Evolutionary conservation across 208 protist species (phyloP), one percentile per base, ranked within the genome.

Genomic region (Crithidia fasciculata): DNA sequence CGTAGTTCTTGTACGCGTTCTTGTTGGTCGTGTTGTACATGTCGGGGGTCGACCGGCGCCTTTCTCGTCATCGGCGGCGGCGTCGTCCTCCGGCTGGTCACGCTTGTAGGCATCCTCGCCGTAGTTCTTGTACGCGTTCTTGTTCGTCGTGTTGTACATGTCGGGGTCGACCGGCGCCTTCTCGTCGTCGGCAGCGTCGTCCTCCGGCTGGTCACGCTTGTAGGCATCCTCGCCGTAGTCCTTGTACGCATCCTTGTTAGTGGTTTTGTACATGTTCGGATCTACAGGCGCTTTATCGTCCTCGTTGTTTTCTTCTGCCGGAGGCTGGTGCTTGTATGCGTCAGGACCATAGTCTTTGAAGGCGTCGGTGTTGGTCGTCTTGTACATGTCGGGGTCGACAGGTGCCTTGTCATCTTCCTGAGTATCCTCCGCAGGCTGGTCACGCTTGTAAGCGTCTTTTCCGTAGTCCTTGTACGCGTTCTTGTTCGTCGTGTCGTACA

Each of bases 121-220:
- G 63, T 81, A 80, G n/a, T 69, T 6, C 70, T 76, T 83, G 62
- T 83, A 89, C 43, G 47, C 74, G 28, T 89, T 79, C 54, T 77
- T 55, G 49, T 76, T 76, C 9, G 82, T 88, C 2, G 78, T 88
- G 57, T 78, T 85, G 88, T 84, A 93, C 80, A 87, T 83, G 73
- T 28, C 28, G 28, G 28, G 28, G 28, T 28, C 28, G 28, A 28
- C 28, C 28, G 28, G 28, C 28, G 28, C 28, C 28, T 28, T 28
- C 28, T 28, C 28, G 28, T 28, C 28, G 28, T 28, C 28, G 28
- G 28, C 28, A 28, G 28, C 28, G 28, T 28, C 28, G 28, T 28
- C 28, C 28, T 28, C 28, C 28, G 28, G 28, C 28, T 28, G 28
- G 1, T 28, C 28, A 28, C 28, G 28, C 28, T 28, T 28, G 28